These are phyloP conservation scores for Coemansia sp. DNA, from an alignment of 192 early-diverging fungal species.

Conservation along the genomic window DNA sequence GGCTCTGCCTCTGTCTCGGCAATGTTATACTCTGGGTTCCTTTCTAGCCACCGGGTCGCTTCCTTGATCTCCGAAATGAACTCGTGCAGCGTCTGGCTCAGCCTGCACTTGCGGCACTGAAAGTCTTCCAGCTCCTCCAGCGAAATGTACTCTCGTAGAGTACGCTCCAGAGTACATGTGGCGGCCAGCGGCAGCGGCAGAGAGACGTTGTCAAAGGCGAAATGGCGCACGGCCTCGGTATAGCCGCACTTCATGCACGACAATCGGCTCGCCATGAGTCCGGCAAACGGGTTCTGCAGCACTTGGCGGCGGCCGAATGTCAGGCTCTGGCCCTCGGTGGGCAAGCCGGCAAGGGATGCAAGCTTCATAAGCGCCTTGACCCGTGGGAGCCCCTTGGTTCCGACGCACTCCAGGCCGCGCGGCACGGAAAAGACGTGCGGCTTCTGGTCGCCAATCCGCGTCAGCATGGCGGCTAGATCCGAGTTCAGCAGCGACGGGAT, in stretches of 20 bases:
- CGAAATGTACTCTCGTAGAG: conserved; percentile 33
- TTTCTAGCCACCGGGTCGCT: conserved; percentile 24
- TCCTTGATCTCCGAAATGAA: conserved; percentile 28
- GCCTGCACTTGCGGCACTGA: conserved; percentile 44
- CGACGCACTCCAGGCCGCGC: conserved; percentile 37
- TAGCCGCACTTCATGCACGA: conserved; percentile 78
- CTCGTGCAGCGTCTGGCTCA: conserved; percentile 39
- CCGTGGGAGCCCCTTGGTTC: conserved; percentile 38
- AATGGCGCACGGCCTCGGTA: conserved; percentile 68
- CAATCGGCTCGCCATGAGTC: conserved; percentile 66
- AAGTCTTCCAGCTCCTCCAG: conserved; percentile 39
- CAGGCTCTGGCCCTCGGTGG: conserved; percentile 33
- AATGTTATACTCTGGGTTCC: conserved; percentile 22
- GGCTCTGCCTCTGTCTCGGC: neutral
- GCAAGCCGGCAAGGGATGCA: conserved; percentile 21
- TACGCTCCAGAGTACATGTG: conserved; percentile 35
- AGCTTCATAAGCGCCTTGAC: conserved; percentile 44
- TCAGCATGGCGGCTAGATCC: conserved; percentile 19
- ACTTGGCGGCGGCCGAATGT: conserved; percentile 45
- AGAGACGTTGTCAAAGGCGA: conserved; percentile 75
- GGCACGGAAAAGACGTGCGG: conserved; percentile 31
- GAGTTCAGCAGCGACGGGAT: conserved; percentile 38
- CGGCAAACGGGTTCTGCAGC: conserved; percentile 63
- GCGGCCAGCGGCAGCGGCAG: conserved; percentile 56
- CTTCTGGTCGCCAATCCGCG: conserved; percentile 9